phyloP scores from a whole-genome alignment of 2,329 filamentous ascomycete species.

The Atkinsonella hypoxylon region DNA sequence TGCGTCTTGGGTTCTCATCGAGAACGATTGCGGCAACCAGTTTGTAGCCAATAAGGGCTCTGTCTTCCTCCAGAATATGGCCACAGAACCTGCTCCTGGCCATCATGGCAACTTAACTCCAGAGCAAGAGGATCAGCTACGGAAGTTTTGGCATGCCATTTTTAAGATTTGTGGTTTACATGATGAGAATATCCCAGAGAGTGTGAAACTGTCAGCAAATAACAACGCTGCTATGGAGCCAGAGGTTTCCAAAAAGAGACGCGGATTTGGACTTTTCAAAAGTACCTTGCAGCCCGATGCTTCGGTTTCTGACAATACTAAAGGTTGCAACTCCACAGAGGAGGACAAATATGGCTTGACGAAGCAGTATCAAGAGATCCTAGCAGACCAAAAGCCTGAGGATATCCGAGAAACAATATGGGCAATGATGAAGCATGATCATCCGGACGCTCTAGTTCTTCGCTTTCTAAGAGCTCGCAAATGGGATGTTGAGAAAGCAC shows the following conservation, averaged over 20 bases:
- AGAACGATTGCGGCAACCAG: not conserved
- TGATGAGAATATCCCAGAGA: slow-evolving; percentile 14
- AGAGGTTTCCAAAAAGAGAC: slow-evolving; percentile 64
- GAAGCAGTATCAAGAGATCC: slow-evolving; percentile 72
- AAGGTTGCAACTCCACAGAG: slow-evolving; percentile 34
- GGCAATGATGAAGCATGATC: slow-evolving; percentile 90
- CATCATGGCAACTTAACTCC: slow-evolving; percentile 77
- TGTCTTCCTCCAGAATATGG: slow-evolving; percentile 21
- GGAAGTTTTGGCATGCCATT: slow-evolving; percentile 70
- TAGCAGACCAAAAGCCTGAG: slow-evolving; percentile 67
- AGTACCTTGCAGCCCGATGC: slow-evolving; percentile 28
- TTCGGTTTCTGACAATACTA: slow-evolving; percentile 19
- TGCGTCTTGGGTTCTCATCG: slow-evolving; percentile 1
- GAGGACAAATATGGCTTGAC: slow-evolving; percentile 92
- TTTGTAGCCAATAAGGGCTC: not conserved
- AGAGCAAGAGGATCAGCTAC: slow-evolving; percentile 80
- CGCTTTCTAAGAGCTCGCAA: slow-evolving; percentile 82
- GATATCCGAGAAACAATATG: slow-evolving; percentile 73
- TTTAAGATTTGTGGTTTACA: slow-evolving; percentile 62
- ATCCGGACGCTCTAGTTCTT: slow-evolving; percentile 75
- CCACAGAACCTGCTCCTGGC: slow-evolving; percentile 45
- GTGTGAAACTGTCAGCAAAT: slow-evolving; percentile 7
- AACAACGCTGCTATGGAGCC: slow-evolving; percentile 12
- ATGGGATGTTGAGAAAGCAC: slow-evolving; percentile 88
- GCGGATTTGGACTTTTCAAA: slow-evolving; percentile 53